Conservation (phyloP, 768 basidiomycete species). For the Exsudoporus frostii region DNA sequence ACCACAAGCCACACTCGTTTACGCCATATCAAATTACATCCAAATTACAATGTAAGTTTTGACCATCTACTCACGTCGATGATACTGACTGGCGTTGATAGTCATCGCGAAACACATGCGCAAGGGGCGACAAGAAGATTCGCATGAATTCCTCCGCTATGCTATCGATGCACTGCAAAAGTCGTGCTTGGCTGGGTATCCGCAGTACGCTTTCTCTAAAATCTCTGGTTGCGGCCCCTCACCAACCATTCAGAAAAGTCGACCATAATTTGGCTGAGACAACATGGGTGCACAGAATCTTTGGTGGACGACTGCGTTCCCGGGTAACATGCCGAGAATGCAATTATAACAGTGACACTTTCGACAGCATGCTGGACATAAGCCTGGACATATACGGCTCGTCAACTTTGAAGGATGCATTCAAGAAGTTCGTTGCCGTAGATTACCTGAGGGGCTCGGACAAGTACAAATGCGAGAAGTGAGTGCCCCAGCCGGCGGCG, state of each 20-base stretch:
- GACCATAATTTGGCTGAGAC: conserved; percentile 74
- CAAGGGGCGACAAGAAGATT: conserved; percentile 91
- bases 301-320: conserved; percentile 89
- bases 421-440: conserved; percentile 75
- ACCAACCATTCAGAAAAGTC: conserved; percentile 50
- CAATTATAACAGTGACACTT: conserved; percentile 88
- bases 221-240: conserved; percentile 1
- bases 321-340: conserved; percentile 85
- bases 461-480: conserved; percentile 99
- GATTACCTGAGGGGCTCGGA: conserved; percentile 87
- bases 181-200: conserved; percentile 67
- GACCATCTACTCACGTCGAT: background rate
- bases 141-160: conserved; percentile 96
- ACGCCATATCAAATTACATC: conserved; percentile 62
- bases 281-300: conserved; percentile 92
- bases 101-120: conserved; percentile 91
- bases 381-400: conserved; percentile 81
- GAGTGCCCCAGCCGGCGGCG: conserved; percentile 31
- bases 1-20: conserved; percentile 48
- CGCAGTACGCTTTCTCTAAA: conserved; percentile 51
- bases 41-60: conserved; percentile 63
- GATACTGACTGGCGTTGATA: conserved; percentile 30
- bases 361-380: conserved; percentile 91
- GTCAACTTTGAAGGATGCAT: conserved; percentile 61
- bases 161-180: conserved; percentile 89